phyloP scores from a whole-genome alignment of 805 yeast species.

The Sugiyamaella qingdaonensis region DNA sequence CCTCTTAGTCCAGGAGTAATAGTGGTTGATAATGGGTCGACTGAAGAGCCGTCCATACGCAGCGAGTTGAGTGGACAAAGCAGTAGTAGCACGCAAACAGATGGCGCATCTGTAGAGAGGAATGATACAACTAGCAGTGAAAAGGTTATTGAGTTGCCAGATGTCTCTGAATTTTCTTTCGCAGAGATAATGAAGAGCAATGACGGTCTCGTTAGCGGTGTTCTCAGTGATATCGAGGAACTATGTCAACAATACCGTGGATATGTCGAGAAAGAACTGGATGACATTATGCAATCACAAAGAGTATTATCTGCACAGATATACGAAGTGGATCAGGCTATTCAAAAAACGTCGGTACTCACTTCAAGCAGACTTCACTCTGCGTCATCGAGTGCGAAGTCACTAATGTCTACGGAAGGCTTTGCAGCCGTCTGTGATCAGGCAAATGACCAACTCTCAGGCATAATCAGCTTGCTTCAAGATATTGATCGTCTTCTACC shows the following conservation, averaged over 20 bases:
- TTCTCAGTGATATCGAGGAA: constrained; percentile 11
- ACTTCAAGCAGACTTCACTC: constrained; percentile 13
- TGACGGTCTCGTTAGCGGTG: constrained; percentile 3
- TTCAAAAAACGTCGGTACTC: constrained; percentile 8
- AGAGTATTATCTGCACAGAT: constrained; percentile 15
- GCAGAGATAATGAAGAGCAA: constrained; percentile 13
- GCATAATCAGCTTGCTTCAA: constrained; percentile 14
- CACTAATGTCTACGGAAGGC: constrained; percentile 12
- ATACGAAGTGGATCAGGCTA: constrained; percentile 18
- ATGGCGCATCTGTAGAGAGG: background rate
- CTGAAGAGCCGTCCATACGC: background rate
- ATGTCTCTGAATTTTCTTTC: constrained; percentile 15
- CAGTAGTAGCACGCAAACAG: background rate
- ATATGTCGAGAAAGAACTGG: constrained; percentile 15
- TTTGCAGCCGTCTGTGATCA: constrained; percentile 12
- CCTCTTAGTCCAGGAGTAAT: background rate
- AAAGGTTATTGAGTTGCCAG: constrained; percentile 11
- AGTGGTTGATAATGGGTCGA: background rate
- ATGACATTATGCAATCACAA: constrained; percentile 17
- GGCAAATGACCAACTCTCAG: constrained; percentile 13
- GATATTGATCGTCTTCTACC: constrained; percentile 37
- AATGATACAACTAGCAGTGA: background rate
- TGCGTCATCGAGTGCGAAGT: background rate
- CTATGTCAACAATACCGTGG: constrained; percentile 15
- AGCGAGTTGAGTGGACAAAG: background rate